Evolutionary conservation across 2,329 filamentous ascomycete genomes (phyloP).

Genomic region (Pseudocercospora vitis): DNA sequence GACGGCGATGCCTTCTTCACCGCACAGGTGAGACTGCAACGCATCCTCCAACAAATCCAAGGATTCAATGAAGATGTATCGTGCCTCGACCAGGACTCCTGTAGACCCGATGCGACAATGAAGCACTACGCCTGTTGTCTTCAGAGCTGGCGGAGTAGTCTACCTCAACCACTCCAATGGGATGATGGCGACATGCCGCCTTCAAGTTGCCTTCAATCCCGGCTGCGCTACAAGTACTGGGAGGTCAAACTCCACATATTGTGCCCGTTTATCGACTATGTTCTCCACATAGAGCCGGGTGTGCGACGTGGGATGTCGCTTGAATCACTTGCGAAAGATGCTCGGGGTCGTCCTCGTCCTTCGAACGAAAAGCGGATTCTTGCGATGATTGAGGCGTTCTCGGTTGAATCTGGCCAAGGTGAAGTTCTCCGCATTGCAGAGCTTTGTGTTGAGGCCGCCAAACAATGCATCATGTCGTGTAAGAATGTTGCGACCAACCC

Average conservation of each 20-base stretch:
- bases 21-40: slow-evolving; percentile 57
- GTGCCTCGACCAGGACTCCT: background rate
- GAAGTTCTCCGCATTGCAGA: slow-evolving; percentile 29
- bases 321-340: slow-evolving; percentile 19
- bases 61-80: background rate
- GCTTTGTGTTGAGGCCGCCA: slow-evolving; percentile 66
- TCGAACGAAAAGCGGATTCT: slow-evolving; percentile 23
- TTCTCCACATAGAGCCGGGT: slow-evolving; percentile 48
- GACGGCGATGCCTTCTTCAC: slow-evolving; percentile 43
- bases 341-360: slow-evolving; percentile 16
- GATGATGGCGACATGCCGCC: slow-evolving; percentile 68
- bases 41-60: background rate
- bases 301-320: slow-evolving; percentile 12
- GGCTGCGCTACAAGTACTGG: slow-evolving; percentile 90
- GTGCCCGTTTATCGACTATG: slow-evolving; percentile 67
- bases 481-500: slow-evolving; percentile 61
- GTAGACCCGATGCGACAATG: slow-evolving; percentile 7
- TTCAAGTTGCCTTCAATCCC: slow-evolving; percentile 71
- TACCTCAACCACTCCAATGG: slow-evolving; percentile 57
- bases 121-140: slow-evolving; percentile 37
- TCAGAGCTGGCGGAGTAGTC: slow-evolving; percentile 51
- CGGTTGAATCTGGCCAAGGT: slow-evolving; percentile 10
- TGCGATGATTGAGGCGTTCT: slow-evolving; percentile 21
- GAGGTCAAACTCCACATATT: slow-evolving; percentile 84
- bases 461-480: slow-evolving; percentile 76